Base-by-base conservation (phyloP, 2,329 filamentous ascomycete genomes). In the Colletotrichum acutatum region DNA sequence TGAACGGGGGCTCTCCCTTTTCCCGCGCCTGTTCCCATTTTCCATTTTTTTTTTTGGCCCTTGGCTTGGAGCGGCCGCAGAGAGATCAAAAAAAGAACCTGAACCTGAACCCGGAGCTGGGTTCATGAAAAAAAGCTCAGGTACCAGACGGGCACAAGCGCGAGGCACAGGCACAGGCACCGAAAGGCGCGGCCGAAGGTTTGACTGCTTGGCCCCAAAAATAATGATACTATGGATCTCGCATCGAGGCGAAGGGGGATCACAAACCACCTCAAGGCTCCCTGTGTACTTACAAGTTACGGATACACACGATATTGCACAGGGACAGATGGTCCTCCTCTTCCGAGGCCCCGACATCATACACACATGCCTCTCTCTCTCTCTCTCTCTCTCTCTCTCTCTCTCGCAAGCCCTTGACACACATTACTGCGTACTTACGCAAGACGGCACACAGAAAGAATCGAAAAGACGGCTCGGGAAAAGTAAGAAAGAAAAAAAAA, bases 401-500 rank as follows among this genome's bases (percentile, higher is more conserved):
- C 34, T 46, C 62, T 26, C 49, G 30, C 53, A 58, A 54, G 54
- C 66, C 52, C 4, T 54, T 24, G 49, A 64, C 42, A 22, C 28
- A 46, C 54, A 34, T 34, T 34, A 34, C 32, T 34, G 11, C 32
- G 32, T 62, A 53, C 60, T 34, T 68, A 46, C 58, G 58, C 69
- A 46, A 53, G 16, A 59, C 65, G 58, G 42, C 59, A 63, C 42
- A 63, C 5, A 46, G 37, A 49, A 26, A n/a, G 32, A 60, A n/a
- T n/a, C 37, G 12, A 26, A 59, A 58, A 19, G 59, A 28, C 42
- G 42, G 58, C 24, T 60, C 59, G 75, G 78, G 77, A 77, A 79
- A 76, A 49, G 19, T 75, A 77, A 75, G 74, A 77, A 77, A 79
- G 76, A 76, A 77, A 75, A 75, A 78, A 74, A 77, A 79, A 76